Evolutionary conservation across 345 rosid genomes (phyloP).

Genomic region (Turritis glabra): DNA sequence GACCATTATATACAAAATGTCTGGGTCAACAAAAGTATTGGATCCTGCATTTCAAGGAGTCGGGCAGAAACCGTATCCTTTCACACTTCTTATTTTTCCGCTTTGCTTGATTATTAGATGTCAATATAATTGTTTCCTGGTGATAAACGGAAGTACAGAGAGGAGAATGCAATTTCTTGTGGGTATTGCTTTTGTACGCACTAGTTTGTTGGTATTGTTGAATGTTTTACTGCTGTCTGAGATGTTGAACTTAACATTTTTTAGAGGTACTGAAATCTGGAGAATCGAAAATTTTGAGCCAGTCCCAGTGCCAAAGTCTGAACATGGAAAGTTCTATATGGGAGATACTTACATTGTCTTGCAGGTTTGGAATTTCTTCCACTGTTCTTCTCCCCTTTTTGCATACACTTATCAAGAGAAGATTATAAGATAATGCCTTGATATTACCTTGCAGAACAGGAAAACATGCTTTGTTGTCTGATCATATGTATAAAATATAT

Average conservation of each 20-base stretch:
- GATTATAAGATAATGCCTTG: not conserved
- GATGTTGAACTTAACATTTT: conserved; percentile 60
- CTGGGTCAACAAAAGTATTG: conserved; percentile 72
- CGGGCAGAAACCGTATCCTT: conserved; percentile 98
- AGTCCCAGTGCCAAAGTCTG: conserved; percentile 78
- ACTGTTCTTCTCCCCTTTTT: conserved; percentile 5
- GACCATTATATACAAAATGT: conserved; percentile 47
- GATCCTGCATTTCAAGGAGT: conserved; percentile 98
- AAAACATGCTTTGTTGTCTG: conserved; percentile 27
- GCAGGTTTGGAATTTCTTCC: conserved; percentile 54
- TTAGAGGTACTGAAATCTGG: conserved; percentile 96
- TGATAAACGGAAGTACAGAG: not conserved
- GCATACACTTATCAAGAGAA: not conserved
- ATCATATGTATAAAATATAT: conserved; percentile 17
- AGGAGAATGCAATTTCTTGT: not conserved
- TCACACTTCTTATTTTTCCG: not conserved
- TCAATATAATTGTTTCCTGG: not conserved
- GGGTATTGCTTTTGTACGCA: not conserved
- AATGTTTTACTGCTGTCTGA: conserved; percentile 21
- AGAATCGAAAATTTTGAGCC: conserved; percentile 96
- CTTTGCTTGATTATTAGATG: conserved; percentile 2
- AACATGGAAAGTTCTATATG: conserved; percentile 92
- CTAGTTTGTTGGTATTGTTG: not conserved
- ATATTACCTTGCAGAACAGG: conserved; percentile 11
- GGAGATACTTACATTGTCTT: conserved; percentile 94